Percentiles rank a stretch among this genome's conserved stretches.
These are phyloP conservation scores for Fusarium clavum DNA, from an alignment of 2,329 filamentous ascomycete genomes.

Conservation along the genomic window DNA sequence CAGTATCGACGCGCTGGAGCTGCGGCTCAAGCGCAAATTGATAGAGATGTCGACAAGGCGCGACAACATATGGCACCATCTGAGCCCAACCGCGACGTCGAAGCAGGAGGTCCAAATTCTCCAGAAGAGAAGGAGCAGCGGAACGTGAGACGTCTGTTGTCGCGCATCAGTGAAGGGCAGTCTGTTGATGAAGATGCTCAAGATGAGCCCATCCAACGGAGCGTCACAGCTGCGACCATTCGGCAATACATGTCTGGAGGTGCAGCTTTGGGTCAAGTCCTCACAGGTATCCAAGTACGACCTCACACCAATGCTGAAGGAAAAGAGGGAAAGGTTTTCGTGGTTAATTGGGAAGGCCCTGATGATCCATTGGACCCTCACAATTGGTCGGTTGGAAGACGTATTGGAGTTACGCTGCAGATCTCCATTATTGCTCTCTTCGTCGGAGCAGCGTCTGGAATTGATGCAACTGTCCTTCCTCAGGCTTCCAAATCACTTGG, in stretches of 20 bases:
- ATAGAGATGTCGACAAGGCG: slow-evolving; percentile 33
- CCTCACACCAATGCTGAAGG: slow-evolving; percentile 41
- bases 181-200: background rate
- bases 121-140: background rate
- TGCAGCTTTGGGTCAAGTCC: slow-evolving; percentile 43
- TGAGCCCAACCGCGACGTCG: background rate
- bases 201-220: slow-evolving; percentile 1
- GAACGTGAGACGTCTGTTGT: background rate
- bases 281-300: slow-evolving; percentile 49
- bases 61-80: background rate
- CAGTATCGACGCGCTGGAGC: slow-evolving; percentile 34
- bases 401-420: slow-evolving; percentile 55
- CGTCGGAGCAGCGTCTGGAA: slow-evolving; percentile 63
- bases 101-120: background rate
- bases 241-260: slow-evolving; percentile 22
- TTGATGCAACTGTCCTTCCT: slow-evolving; percentile 61
- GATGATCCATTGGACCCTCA: slow-evolving; percentile 58
- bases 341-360: slow-evolving; percentile 49
- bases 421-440: slow-evolving; percentile 62
- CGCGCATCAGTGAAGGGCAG: background rate
- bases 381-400: slow-evolving; percentile 56
- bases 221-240: slow-evolving; percentile 14
- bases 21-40: slow-evolving; percentile 39
- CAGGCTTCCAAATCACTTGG: slow-evolving; percentile 59
- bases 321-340: slow-evolving; percentile 48